These are phyloP conservation scores for Pseudocercospora crystallina DNA, from an alignment of 2,329 filamentous ascomycete species.

Conservation along the genomic window DNA sequence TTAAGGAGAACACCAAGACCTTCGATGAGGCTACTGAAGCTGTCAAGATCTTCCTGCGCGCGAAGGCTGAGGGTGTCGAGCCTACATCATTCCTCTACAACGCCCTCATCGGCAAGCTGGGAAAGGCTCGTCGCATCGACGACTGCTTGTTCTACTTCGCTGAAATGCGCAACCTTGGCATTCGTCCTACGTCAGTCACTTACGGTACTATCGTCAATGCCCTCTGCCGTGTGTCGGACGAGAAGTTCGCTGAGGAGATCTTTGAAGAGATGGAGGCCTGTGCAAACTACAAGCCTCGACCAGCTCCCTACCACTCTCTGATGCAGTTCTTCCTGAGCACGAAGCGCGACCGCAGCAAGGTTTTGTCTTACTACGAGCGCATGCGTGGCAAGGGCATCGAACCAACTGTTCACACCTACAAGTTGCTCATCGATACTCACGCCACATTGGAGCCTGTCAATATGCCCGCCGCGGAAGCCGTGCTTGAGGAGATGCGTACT, in stretches of 20 bases:
- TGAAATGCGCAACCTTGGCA: slow-evolving; percentile 90
- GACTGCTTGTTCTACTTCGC: slow-evolving; percentile 98
- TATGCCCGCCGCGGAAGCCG: slow-evolving; percentile 80
- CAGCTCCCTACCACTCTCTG: slow-evolving; percentile 97
- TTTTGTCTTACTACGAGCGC: slow-evolving; percentile 89
- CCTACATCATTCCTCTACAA: slow-evolving; percentile 98
- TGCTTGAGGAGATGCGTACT: slow-evolving; percentile 74
- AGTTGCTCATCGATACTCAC: slow-evolving; percentile 92
- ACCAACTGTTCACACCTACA: slow-evolving; percentile 94
- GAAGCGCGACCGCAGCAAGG: slow-evolving; percentile 93
- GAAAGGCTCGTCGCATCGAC: slow-evolving; percentile 95
- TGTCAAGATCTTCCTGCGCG: slow-evolving; percentile 94
- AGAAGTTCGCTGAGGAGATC: slow-evolving; percentile 95
- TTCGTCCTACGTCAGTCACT: slow-evolving; percentile 94
- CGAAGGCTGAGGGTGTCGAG: slow-evolving; percentile 89
- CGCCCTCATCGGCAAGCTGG: slow-evolving; percentile 94
- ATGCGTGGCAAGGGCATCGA: slow-evolving; percentile 86
- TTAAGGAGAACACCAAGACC: slow-evolving; percentile 95
- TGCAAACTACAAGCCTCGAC: slow-evolving; percentile 97
- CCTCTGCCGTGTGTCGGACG: slow-evolving; percentile 92
- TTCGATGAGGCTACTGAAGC: slow-evolving; percentile 97
- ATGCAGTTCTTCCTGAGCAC: slow-evolving; percentile 99
- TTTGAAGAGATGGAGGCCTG: slow-evolving; percentile 99
- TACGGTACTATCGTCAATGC: slow-evolving; percentile 99
- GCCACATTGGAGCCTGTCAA: slow-evolving; percentile 90